Evolutionary conservation across 305 asterid species (phyloP).

Genomic region (Ilex paraguariensis): DNA sequence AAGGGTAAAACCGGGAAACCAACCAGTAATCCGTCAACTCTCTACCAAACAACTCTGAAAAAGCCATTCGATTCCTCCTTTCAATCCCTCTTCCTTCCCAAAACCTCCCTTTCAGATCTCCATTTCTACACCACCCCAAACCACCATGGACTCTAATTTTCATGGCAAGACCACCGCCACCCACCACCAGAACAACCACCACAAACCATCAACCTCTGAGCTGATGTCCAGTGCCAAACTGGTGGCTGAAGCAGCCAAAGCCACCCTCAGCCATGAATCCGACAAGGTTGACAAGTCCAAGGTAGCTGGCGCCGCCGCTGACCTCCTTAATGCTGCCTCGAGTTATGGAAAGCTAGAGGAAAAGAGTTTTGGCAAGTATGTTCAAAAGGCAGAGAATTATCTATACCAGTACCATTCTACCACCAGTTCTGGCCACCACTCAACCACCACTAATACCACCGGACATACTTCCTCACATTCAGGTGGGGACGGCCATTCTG

Average conservation of each 20-base stretch:
- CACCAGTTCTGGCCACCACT: slow-evolving; percentile 3
- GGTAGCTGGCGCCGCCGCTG: slow-evolving; percentile 63
- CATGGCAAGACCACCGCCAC: background rate
- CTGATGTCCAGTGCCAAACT: slow-evolving; percentile 39
- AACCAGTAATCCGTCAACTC: too few relatives aligned
- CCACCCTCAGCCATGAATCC: slow-evolving; percentile 22
- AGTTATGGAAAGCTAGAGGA: slow-evolving; percentile 64
- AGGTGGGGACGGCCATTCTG: slow-evolving; percentile 7
- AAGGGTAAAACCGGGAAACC: too few relatives aligned
- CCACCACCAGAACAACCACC: slow-evolving; percentile 13
- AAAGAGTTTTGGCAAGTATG: slow-evolving; percentile 56
- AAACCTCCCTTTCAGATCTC: too few relatives aligned
- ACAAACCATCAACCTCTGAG: slow-evolving; percentile 22
- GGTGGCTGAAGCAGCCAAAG: slow-evolving; percentile 48
- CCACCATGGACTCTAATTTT: background rate
- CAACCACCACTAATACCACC: slow-evolving; percentile 9
- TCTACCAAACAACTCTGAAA: too few relatives aligned
- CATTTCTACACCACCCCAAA: too few relatives aligned
- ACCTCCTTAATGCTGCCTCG: slow-evolving; percentile 48
- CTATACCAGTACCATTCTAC: slow-evolving; percentile 42
- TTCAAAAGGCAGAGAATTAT: slow-evolving; percentile 67
- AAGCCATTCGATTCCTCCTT: too few relatives aligned
- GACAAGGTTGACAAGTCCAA: slow-evolving; percentile 28
- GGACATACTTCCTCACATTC: background rate
- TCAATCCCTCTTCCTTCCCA: too few relatives aligned